These are phyloP conservation scores for Calycina herbarum DNA, from an alignment of 2,329 filamentous ascomycete species.

Conservation along the genomic window DNA sequence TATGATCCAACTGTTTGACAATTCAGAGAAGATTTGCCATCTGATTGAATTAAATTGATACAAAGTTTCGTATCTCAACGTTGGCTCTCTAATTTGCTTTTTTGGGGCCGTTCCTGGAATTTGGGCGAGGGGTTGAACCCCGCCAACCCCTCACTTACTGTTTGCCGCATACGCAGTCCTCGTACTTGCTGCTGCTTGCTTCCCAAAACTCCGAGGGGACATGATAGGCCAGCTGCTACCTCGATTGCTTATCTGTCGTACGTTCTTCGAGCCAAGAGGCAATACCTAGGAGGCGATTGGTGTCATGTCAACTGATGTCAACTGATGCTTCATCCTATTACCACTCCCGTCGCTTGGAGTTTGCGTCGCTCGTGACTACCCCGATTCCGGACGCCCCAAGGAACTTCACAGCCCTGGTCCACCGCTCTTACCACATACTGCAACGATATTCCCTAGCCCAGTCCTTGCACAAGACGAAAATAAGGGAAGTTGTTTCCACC, in stretches of 20 bases:
- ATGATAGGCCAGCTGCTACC: neutral
- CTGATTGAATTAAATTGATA: too few relatives aligned
- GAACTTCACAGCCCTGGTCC: neutral
- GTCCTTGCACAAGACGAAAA: neutral
- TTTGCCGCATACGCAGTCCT: neutral
- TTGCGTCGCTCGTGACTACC: constrained; percentile 4
- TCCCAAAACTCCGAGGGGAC: neutral
- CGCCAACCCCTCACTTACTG: too few relatives aligned
- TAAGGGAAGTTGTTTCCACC: neutral
- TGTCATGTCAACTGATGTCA: constrained; percentile 4
- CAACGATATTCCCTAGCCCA: constrained; percentile 1
- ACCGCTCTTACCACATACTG: neutral
- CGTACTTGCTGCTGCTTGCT: too few relatives aligned
- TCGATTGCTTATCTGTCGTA: neutral
- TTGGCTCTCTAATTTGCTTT: too few relatives aligned
- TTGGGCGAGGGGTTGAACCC: too few relatives aligned
- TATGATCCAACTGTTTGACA: neutral
- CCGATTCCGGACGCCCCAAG: constrained; percentile 4
- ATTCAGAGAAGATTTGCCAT: neutral
- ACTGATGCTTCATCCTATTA: constrained; percentile 1
- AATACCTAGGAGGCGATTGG: constrained; percentile 1
- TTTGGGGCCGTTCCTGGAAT: too few relatives aligned
- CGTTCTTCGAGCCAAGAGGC: neutral
- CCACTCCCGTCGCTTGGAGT: neutral
- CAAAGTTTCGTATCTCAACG: too few relatives aligned